Conservation (phyloP, 2,329 filamentous ascomycete genomes). For the Rhytidhysteron rufulum region DNA sequence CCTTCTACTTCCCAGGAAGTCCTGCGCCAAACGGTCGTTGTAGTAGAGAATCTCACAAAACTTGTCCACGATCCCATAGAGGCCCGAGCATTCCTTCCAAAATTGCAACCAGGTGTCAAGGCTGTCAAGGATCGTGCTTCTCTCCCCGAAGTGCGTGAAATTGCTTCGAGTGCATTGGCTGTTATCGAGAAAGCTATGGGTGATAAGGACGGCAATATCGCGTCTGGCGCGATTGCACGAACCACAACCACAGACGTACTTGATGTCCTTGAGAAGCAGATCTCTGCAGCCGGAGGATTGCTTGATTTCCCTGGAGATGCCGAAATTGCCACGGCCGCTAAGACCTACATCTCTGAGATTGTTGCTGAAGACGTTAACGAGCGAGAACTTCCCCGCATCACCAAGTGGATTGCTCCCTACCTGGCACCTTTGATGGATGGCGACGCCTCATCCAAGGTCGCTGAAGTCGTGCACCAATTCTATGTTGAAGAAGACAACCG, state of each 20-base stretch:
- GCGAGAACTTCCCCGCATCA: conserved; percentile 71
- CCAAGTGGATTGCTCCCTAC: conserved; percentile 68
- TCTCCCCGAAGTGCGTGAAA: conserved; percentile 87
- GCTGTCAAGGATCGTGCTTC: conserved; percentile 82
- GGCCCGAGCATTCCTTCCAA: conserved; percentile 90
- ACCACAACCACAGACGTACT: conserved; percentile 69
- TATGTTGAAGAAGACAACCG: conserved; percentile 82
- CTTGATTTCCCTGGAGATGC: conserved; percentile 58
- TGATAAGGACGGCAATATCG: conserved; percentile 51
- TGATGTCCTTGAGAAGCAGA: conserved; percentile 69
- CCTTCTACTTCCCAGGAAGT: conserved; percentile 91
- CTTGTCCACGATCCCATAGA: conserved; percentile 94
- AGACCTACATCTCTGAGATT: conserved; percentile 76
- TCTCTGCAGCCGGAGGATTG: conserved; percentile 66
- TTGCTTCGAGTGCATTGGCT: conserved; percentile 74
- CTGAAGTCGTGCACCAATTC: conserved; percentile 68
- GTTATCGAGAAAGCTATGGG: conserved; percentile 95
- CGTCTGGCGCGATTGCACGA: conserved; percentile 57
- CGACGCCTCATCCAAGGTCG: conserved; percentile 61
- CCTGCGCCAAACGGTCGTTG: conserved; percentile 89
- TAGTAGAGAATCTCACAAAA: conserved; percentile 97
- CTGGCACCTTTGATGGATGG: conserved; percentile 66
- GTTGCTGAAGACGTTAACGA: conserved; percentile 84
- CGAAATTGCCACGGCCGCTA: conserved; percentile 62
- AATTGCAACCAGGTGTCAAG: conserved; percentile 90